Evolutionary conservation across 768 basidiomycete species (phyloP).

Genomic region (Hypsizygus marmoreus): DNA sequence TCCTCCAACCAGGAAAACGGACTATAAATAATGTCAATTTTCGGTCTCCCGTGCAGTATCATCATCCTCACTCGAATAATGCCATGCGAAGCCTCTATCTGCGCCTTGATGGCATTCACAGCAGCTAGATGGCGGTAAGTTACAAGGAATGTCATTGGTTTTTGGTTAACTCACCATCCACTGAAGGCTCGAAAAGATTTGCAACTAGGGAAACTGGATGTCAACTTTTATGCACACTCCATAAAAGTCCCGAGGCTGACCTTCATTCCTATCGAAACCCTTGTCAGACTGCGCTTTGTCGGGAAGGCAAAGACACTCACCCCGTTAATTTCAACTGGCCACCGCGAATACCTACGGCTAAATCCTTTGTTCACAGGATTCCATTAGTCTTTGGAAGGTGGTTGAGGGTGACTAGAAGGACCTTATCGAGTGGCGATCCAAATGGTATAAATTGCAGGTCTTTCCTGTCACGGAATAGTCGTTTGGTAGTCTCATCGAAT

Average conservation of each 20-base stretch:
- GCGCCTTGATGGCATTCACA: constrained; percentile 64
- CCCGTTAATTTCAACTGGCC: constrained; percentile 75
- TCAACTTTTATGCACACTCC: not conserved
- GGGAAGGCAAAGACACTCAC: constrained; percentile 33
- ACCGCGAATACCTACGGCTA: constrained; percentile 64
- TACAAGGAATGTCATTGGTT: not conserved
- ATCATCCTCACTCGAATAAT: constrained; percentile 55
- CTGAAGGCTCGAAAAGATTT: constrained; percentile 77
- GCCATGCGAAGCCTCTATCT: constrained; percentile 69
- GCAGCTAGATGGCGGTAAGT: constrained; percentile 58
- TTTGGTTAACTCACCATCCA: constrained; percentile 44
- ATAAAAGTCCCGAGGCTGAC: constrained; percentile 15
- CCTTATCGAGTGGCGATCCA: constrained; percentile 76
- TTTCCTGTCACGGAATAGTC: constrained; percentile 68
- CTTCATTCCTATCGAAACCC: constrained; percentile 29
- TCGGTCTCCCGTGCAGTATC: not conserved
- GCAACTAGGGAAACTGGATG: constrained; percentile 51
- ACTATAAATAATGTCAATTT: constrained; percentile 37
- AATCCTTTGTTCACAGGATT: constrained; percentile 35
- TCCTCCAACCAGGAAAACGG: constrained; percentile 83
- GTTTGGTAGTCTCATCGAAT: constrained; percentile 84
- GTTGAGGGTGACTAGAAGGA: constrained; percentile 10
- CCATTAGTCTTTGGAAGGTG: not conserved
- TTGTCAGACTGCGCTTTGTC: constrained; percentile 2
- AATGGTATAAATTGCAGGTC: constrained; percentile 75